Evolutionary conservation across 1,284 basidiomycete species (phyloP).

Genomic region (Trametes hirsuta): DNA sequence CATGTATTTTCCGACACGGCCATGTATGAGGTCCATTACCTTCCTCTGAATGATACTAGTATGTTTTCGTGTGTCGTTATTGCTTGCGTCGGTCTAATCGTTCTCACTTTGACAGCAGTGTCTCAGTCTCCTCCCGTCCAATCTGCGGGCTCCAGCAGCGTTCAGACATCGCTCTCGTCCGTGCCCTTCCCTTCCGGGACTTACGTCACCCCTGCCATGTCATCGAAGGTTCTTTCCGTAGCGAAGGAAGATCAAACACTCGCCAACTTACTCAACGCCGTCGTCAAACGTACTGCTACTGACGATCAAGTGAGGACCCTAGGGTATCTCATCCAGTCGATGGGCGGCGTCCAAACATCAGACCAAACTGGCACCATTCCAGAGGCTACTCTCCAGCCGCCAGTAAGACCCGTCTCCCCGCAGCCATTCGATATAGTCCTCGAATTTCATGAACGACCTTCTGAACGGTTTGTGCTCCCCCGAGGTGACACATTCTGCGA

Average conservation of each 20-base stretch:
- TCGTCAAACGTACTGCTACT: slow-evolving; percentile 59
- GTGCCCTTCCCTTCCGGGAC: slow-evolving; percentile 47
- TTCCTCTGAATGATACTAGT: slow-evolving; percentile 26
- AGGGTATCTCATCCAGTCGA: slow-evolving; percentile 63
- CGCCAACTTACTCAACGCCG: slow-evolving; percentile 62
- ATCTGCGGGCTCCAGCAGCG: neutral
- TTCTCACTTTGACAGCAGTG: neutral
- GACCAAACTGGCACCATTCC: slow-evolving; percentile 6
- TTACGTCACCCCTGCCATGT: slow-evolving; percentile 55
- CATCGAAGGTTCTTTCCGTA: slow-evolving; percentile 65
- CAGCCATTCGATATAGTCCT: slow-evolving; percentile 64
- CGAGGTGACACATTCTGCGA: slow-evolving; percentile 57
- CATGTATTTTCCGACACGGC: slow-evolving; percentile 66
- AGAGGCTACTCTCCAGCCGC: slow-evolving; percentile 27
- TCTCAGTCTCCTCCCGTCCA: neutral
- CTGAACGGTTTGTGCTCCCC: slow-evolving; percentile 68
- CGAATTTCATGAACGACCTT: slow-evolving; percentile 64
- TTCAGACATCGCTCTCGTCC: slow-evolving; percentile 35
- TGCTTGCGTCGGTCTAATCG: neutral
- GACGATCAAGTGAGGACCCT: slow-evolving; percentile 66
- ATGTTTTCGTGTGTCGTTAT: neutral
- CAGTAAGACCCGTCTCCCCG: slow-evolving; percentile 10
- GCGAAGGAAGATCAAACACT: slow-evolving; percentile 66
- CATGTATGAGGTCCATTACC: slow-evolving; percentile 70
- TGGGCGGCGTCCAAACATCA: slow-evolving; percentile 35